Evolutionary conservation across 176 grass and related monocot species (phyloP).

Genomic region (Pontederia paniculata): DNA sequence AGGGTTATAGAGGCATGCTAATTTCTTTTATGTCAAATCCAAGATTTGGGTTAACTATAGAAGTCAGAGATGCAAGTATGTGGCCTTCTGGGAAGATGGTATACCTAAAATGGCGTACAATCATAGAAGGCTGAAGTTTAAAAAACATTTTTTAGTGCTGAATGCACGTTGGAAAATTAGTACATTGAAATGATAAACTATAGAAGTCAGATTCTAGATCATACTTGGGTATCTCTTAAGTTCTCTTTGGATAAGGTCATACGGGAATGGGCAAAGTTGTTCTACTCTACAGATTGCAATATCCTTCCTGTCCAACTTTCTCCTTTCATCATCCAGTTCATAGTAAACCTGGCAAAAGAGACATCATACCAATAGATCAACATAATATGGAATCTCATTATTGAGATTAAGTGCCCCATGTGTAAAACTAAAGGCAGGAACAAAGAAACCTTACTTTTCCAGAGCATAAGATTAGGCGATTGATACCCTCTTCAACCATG

Average conservation of each 20-base stretch:
- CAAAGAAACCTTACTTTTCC: constrained; percentile 48
- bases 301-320: constrained; percentile 44
- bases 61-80: too few relatives aligned
- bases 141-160: background rate
- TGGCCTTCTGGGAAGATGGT: too few relatives aligned
- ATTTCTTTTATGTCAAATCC: too few relatives aligned
- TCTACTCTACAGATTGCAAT: constrained; percentile 91
- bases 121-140: too few relatives aligned
- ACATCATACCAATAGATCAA: background rate
- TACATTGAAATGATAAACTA: constrained; percentile 5
- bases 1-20: too few relatives aligned
- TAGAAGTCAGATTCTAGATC: constrained; percentile 1
- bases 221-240: constrained; percentile 93
- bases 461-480: constrained; percentile 81
- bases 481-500: constrained; percentile 62
- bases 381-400: constrained; percentile 5
- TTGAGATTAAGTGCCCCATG: background rate
- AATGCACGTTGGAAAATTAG: background rate
- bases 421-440: background rate
- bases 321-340: constrained; percentile 82
- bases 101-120: too few relatives aligned
- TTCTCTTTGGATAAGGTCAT: constrained; percentile 90
- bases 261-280: constrained; percentile 77
- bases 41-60: too few relatives aligned
- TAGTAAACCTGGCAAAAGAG: constrained; percentile 64